Evolutionary conservation across 2,329 filamentous ascomycete genomes (phyloP).

Genomic region (Fusarium hainanense): DNA sequence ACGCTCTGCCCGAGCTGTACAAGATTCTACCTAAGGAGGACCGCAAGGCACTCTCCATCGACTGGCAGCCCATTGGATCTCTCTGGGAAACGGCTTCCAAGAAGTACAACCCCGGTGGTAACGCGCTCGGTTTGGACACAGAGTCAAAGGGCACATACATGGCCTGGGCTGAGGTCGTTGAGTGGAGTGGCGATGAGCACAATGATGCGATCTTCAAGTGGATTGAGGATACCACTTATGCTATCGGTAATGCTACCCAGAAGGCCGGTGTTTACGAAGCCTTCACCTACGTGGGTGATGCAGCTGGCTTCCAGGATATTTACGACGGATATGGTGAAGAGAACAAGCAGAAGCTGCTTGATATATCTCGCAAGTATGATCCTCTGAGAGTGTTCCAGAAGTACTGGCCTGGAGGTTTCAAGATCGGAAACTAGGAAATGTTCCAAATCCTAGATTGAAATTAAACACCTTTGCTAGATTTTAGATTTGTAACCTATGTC

Average conservation of each 20-base stretch:
- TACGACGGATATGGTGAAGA: constrained; percentile 22
- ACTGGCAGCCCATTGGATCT: constrained; percentile 30
- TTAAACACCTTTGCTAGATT: neutral
- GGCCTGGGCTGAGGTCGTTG: constrained; percentile 33
- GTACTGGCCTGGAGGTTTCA: constrained; percentile 28
- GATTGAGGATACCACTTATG: constrained; percentile 26
- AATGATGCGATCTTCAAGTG: constrained; percentile 26
- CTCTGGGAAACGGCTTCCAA: constrained; percentile 20
- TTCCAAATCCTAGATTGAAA: accelerated
- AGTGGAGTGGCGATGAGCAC: constrained; percentile 29
- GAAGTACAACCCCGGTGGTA: constrained; percentile 17
- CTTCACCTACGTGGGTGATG: constrained; percentile 34
- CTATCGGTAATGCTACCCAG: constrained; percentile 25
- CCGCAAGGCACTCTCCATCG: constrained; percentile 21
- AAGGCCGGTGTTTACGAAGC: constrained; percentile 21
- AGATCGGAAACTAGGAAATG: constrained; percentile 5
- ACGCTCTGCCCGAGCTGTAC: constrained; percentile 12
- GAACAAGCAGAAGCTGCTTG: constrained; percentile 16
- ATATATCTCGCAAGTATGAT: constrained; percentile 29
- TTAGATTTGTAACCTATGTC: neutral
- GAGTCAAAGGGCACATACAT: constrained; percentile 28
- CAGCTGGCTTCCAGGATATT: constrained; percentile 22
- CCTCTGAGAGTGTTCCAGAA: constrained; percentile 15
- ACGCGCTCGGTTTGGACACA: constrained; percentile 24
- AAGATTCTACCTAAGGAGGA: constrained; percentile 13